Base-by-base conservation (phyloP, 2,329 filamentous ascomycete species). In the Chaetomiaceae sp. region DNA sequence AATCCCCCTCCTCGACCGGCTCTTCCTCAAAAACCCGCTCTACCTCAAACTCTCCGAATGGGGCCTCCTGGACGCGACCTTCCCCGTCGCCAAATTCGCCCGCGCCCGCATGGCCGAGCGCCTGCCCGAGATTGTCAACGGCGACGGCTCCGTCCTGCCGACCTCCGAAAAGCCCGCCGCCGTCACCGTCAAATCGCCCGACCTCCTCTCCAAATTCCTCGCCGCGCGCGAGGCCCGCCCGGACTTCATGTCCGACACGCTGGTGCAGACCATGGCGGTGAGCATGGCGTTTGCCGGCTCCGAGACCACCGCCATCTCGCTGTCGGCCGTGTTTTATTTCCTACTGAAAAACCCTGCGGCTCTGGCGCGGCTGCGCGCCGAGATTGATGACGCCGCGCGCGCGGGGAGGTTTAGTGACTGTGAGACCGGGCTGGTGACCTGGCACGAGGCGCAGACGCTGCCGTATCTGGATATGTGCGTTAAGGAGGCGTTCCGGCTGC, bases 231-330 rank as follows among this genome's bases (percentile, higher is more conserved):
- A 82, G 56, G 73, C 79, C 15, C 78, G 83, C 35, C 83, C 83
- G 0, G 78, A 82, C 2, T 84, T 88, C 65, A 86, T 88, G 81
- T 80, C 73, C 19, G 80, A 87, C 57, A 73, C 71, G 3, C 71
- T 84, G 8, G 83, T 88, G 10, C 78, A 84, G 53, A 82, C 82
- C 6, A 83, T 85, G 67, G 83, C 81, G 40, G 77, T 83, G n/a
- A 80, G 73, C 48, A 86, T 86, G 83, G 76, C 76, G 0, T 79
- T 85, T 55, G 87, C 87, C 0, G 86, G 86, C 3, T 84, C 79
- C 2, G 87, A 93, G 64, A 91, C 86, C 0, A 91, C 86, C 0
- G 86, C 84, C 32, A 90, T 90, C 59, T 80, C 77, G 6, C 72
- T 90, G 0, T 77, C 78, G 6, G 74, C 81, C 6, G 76, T 89